A percentile compares a stretch with the other conserved stretches of the same genome.
These are phyloP conservation scores for Hyaloscypha variabilis DNA, from an alignment of 495 filamentous ascomycete species.

Conservation along the genomic window DNA sequence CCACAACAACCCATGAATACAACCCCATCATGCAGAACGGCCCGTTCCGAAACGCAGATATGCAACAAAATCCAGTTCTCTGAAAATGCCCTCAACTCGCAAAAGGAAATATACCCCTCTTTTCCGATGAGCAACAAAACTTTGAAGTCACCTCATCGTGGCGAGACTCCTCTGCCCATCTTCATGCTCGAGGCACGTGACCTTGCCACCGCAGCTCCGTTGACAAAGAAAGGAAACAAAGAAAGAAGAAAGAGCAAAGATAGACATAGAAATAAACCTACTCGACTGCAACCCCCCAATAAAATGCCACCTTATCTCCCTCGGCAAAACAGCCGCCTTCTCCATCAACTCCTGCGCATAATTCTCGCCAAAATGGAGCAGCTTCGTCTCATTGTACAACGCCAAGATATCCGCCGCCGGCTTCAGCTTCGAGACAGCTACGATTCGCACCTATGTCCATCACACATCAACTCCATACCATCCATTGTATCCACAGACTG, in stretches of 20 bases:
- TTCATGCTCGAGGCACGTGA: neutral
- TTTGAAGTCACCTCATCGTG: neutral
- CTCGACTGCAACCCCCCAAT: constrained; percentile 84
- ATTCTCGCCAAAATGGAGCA: constrained; percentile 94
- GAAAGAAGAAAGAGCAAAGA: neutral
- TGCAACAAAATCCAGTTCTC: constrained; percentile 3
- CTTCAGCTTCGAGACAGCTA: constrained; percentile 94
- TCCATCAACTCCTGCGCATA: constrained; percentile 90
- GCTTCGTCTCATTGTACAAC: constrained; percentile 63
- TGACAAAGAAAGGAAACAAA: neutral
- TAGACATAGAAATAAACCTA: neutral
- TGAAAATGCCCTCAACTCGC: neutral
- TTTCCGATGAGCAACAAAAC: neutral
- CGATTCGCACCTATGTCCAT: constrained; percentile 70
- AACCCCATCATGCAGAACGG: neutral
- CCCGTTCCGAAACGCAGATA: neutral
- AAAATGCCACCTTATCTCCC: constrained; percentile 89
- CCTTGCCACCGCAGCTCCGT: neutral
- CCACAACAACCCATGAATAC: neutral
- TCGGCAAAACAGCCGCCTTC: constrained; percentile 79
- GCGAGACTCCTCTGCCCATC: neutral
- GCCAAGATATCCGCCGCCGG: constrained; percentile 86
- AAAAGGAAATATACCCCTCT: neutral
- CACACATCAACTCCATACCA: constrained; percentile 8
- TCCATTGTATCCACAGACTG: neutral